Evolutionary conservation across 306 rosid genomes (phyloP), one percentile per base, ranked within the genome.

Genomic region (Acmispon strigosus): DNA sequence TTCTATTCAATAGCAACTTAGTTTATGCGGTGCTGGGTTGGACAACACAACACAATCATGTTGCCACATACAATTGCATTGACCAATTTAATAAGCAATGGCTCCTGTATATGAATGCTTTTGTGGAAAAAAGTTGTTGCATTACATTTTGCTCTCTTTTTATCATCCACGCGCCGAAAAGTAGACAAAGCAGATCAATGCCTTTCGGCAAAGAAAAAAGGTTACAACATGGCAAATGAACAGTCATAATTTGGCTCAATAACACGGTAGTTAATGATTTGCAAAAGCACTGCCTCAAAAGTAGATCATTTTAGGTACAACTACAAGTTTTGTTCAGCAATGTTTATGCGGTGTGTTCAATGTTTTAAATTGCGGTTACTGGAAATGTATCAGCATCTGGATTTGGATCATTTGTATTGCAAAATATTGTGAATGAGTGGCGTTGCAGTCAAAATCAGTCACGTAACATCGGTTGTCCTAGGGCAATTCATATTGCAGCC

Each of bases 151-250:
- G 11, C n/a, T 61, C 20, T 51, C 18, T 27, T 39, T 73, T 61
- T 9, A 32, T 22, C 10, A 27, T 36, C 72, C 79, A 73, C 42
- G 83, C 60, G 75, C 82, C 78, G 66, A 72, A 66, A 66, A 51
- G 79, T 67, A 19, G 50, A 51, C n/a, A n/a, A 49, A 54, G 32
- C 41, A 54, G 62, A 56, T 78, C 12, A 37, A 37, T 63, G 54
- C 69, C 78, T 41, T 78, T 64, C 67, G 60, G 78, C 56, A 1
- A 10, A 36, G 12, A 17, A 2, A 37, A 56, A 71, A 15, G 62
- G 7, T 16, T 49, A 66, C 12, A 53, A 15, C 66, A 53, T 60
- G 57, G 9, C 56, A 52, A 12, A 10, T 50, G 6, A 44, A 44
- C 18, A 27, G 76, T 39, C 66, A 72, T 72, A 8, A 63, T 53